Conservation (phyloP, 2,329 filamentous ascomycete genomes). For the Didymella pinodella region DNA sequence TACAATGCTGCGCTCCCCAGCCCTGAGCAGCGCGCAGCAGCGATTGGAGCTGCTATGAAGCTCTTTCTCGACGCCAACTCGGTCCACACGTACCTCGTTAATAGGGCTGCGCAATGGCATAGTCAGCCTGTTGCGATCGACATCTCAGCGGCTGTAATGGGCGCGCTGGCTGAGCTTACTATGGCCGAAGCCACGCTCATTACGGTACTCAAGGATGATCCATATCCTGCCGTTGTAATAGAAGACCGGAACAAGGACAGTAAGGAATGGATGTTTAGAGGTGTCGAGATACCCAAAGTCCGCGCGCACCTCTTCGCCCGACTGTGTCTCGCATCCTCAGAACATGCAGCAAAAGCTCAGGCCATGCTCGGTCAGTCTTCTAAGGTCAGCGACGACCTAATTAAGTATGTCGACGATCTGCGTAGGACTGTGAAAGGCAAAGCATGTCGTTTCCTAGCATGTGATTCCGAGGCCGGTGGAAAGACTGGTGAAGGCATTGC, state of each 20-base stretch:
- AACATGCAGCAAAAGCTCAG: constrained; percentile 80
- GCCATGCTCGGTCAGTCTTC: constrained; percentile 58
- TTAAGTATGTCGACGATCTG: constrained; percentile 79
- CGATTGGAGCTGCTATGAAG: constrained; percentile 78
- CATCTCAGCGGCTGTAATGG: constrained; percentile 54
- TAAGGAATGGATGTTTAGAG: constrained; percentile 96
- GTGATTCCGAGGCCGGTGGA: constrained; percentile 84
- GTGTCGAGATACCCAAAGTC: constrained; percentile 86
- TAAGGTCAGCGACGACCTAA: constrained; percentile 68
- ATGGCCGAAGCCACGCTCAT: constrained; percentile 89
- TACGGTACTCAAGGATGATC: constrained; percentile 91
- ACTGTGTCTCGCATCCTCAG: constrained; percentile 84
- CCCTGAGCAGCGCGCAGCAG: constrained; percentile 71
- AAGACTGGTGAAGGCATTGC: constrained; percentile 85
- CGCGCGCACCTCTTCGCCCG: constrained; percentile 87
- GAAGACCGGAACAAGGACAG: constrained; percentile 83
- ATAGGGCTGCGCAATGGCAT: constrained; percentile 58
- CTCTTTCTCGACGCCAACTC: constrained; percentile 79
- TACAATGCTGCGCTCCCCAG: constrained; percentile 67
- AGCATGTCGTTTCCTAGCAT: constrained; percentile 87
- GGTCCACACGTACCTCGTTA: constrained; percentile 75
- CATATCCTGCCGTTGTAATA: constrained; percentile 82
- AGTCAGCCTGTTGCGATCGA: constrained; percentile 49
- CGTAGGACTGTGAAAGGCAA: constrained; percentile 78
- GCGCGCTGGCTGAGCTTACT: constrained; percentile 66